Percentiles rank a stretch among this genome's conserved stretches.
phyloP scores from a whole-genome alignment of 2,329 filamentous ascomycete genomes.

The Macrophomina pseudophaseolina region DNA sequence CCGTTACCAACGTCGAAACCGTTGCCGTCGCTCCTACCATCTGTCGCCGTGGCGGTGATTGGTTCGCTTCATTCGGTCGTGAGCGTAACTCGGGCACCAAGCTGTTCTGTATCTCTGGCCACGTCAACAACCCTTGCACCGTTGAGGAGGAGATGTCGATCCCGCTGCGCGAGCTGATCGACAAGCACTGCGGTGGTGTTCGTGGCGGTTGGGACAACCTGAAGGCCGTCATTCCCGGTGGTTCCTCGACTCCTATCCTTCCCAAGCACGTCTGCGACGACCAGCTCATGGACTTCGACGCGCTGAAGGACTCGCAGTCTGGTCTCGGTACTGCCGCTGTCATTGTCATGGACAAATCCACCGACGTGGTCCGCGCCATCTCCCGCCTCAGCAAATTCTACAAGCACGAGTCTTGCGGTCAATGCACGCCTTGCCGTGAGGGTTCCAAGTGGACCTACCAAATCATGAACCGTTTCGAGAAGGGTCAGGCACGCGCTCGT shows the following conservation, averaged over 20 bases:
- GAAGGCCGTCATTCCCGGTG: slow-evolving; percentile 91
- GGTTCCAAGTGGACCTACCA: slow-evolving; percentile 99
- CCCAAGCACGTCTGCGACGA: slow-evolving; percentile 90
- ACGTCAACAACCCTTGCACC: slow-evolving; percentile 97
- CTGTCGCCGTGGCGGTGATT: slow-evolving; percentile 85
- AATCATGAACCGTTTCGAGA: slow-evolving; percentile 97
- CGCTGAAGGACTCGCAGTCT: slow-evolving; percentile 95
- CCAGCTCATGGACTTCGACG: slow-evolving; percentile 98
- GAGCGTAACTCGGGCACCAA: slow-evolving; percentile 98
- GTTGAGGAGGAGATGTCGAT: slow-evolving; percentile 99
- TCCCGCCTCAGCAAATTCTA: slow-evolving; percentile 95
- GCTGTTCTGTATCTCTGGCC: slow-evolving; percentile 96
- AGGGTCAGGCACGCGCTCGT: slow-evolving; percentile 82
- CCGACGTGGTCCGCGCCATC: slow-evolving; percentile 94
- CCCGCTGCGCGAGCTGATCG: slow-evolving; percentile 91
- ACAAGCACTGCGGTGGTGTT: slow-evolving; percentile 97
- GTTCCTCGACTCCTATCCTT: slow-evolving; percentile 93
- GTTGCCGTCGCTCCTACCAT: slow-evolving; percentile 95
- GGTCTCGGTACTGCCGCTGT: slow-evolving; percentile 97
- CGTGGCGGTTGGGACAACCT: slow-evolving; percentile 98
- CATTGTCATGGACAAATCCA: slow-evolving; percentile 98
- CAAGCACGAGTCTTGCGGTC: slow-evolving; percentile 96
- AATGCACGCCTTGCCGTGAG: slow-evolving; percentile 99
- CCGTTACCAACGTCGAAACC: slow-evolving; percentile 97
- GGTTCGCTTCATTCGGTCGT: slow-evolving; percentile 93